Percentiles rank a stretch among this genome's conserved stretches.
Conservation (phyloP, 73 alveolate species). For the Paramecium primaurelia region DNA sequence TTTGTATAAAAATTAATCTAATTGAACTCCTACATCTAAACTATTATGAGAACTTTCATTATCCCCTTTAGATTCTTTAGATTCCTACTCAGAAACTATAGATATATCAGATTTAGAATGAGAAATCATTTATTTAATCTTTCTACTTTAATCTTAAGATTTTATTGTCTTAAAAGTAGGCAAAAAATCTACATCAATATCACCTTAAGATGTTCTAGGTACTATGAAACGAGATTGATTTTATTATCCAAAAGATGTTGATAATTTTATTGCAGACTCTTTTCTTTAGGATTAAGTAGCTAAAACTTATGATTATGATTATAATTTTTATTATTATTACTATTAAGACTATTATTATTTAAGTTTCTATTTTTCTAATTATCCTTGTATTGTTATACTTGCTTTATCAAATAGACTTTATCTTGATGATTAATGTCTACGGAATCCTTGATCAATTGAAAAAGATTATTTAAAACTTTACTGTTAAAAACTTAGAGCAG, state of each 20-base stretch:
- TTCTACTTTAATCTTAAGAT: not conserved
- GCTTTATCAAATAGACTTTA: not conserved
- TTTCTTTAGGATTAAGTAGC: not conserved
- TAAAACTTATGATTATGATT: not conserved
- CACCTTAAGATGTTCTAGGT: not conserved
- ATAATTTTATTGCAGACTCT: not conserved
- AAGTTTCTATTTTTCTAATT: not conserved
- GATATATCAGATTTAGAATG: not conserved
- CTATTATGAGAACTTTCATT: conserved; percentile 6
- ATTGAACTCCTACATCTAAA: not conserved
- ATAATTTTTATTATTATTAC: not conserved
- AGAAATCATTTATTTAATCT: not conserved
- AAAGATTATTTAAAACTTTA: not conserved
- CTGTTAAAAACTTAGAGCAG: not conserved
- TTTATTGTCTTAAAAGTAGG: not conserved
- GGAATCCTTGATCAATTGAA: not conserved
- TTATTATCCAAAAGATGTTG: not conserved
- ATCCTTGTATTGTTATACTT: not conserved
- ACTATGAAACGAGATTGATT: not conserved
- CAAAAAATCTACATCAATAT: not conserved
- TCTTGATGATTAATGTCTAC: not conserved
- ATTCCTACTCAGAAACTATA: not conserved
- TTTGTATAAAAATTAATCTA: not conserved
- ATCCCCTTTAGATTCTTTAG: not conserved
- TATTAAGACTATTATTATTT: not conserved